Percentiles rank a stretch among this genome's conserved stretches.
Conservation (phyloP, 495 filamentous ascomycete species). For the Melanomma pulvis-pyrius region DNA sequence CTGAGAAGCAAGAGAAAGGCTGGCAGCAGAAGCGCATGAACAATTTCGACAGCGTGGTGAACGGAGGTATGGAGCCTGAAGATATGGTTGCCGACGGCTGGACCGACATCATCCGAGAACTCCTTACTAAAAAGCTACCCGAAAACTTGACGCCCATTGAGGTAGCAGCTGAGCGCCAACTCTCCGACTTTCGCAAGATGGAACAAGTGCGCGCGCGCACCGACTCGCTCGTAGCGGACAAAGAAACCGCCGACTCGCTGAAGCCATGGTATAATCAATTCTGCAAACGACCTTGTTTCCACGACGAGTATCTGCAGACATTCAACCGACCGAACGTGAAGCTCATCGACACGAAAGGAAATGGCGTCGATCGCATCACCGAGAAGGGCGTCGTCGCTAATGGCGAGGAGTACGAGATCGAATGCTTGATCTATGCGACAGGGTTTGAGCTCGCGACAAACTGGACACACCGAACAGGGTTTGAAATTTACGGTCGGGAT, state of each 20-base stretch:
- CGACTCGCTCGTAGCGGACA: constrained; percentile 24
- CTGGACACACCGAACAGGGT: constrained; percentile 16
- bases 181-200: constrained; percentile 22
- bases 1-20: constrained; percentile 6
- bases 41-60: constrained; percentile 25
- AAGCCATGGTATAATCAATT: constrained; percentile 34
- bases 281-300: constrained; percentile 36
- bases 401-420: constrained; percentile 28
- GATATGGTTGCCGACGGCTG: constrained; percentile 34
- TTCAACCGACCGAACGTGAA: constrained; percentile 31
- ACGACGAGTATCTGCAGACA: constrained; percentile 30
- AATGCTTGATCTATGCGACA: constrained; percentile 29
- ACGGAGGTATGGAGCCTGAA: constrained; percentile 14
- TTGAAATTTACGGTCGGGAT: constrained; percentile 29
- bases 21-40: constrained; percentile 32
- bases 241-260: constrained; percentile 22
- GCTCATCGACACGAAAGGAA: constrained; percentile 31
- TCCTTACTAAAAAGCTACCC: not conserved
- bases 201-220: constrained; percentile 9
- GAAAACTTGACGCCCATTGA: not conserved
- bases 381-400: constrained; percentile 29
- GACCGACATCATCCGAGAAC: constrained; percentile 24
- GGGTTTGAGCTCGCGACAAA: constrained; percentile 29
- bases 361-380: constrained; percentile 27
- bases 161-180: constrained; percentile 1